Conservation (phyloP, 805 yeast species). For the Clavispora santaluciae region DNA sequence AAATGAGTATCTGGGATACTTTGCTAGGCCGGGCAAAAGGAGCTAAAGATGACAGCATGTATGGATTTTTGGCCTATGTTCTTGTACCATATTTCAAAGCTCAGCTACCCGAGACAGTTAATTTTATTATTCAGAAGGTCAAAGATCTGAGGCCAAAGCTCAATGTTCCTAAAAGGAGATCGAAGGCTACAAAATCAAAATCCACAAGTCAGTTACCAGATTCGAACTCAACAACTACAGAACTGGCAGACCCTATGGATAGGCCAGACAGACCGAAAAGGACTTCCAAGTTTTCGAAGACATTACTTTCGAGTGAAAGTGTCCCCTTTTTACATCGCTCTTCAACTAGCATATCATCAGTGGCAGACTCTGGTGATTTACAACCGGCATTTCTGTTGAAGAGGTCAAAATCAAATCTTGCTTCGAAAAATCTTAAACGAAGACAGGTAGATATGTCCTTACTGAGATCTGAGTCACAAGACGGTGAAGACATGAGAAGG, state of each 20-base stretch:
- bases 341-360: constrained; percentile 15
- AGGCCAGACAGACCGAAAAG: background rate
- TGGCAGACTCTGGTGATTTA: constrained; percentile 9
- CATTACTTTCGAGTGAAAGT: constrained; percentile 8
- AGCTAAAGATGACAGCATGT: constrained; percentile 34
- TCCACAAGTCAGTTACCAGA: constrained; percentile 3
- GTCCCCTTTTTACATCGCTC: constrained; percentile 16
- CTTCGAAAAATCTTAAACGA: constrained; percentile 33
- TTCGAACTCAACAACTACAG: constrained; percentile 1
- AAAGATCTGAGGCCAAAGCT: constrained; percentile 36
- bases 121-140: constrained; percentile 42
- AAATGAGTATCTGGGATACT: constrained; percentile 51
- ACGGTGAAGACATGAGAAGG: constrained; percentile 3
- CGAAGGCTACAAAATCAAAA: constrained; percentile 6
- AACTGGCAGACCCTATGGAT: constrained; percentile 3
- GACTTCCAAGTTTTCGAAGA: constrained; percentile 13
- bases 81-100: constrained; percentile 50
- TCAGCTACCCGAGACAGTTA: constrained; percentile 43
- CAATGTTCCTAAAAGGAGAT: constrained; percentile 23
- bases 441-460: constrained; percentile 38
- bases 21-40: constrained; percentile 30
- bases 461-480: constrained; percentile 1
- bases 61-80: constrained; percentile 48
- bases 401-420: constrained; percentile 37
- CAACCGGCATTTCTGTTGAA: constrained; percentile 33